A percentile compares a stretch with the other conserved stretches of the same genome.
Evolutionary conservation across 2,329 filamentous ascomycete species (phyloP).

Genomic region (Cladosporium sp.): DNA sequence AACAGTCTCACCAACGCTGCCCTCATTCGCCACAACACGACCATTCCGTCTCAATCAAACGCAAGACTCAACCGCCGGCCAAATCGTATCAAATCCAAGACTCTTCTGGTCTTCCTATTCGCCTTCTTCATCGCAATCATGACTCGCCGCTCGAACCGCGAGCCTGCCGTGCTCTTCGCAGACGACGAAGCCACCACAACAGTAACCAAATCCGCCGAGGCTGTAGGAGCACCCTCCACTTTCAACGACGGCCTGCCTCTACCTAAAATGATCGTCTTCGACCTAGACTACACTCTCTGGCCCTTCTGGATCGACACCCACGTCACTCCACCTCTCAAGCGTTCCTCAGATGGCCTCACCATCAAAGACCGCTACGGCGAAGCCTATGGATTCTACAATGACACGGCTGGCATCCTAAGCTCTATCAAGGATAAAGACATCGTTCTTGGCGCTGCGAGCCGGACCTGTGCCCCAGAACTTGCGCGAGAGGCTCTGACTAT

Average conservation of each 20-base stretch:
- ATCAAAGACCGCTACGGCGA: slow-evolving; percentile 55
- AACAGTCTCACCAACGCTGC: background rate
- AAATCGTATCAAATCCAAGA: background rate
- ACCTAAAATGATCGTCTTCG: slow-evolving; percentile 84
- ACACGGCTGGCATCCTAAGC: slow-evolving; percentile 53
- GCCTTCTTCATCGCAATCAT: background rate
- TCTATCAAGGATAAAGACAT: slow-evolving; percentile 57
- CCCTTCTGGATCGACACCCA: slow-evolving; percentile 98
- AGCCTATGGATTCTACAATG: slow-evolving; percentile 48
- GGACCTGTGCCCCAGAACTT: slow-evolving; percentile 76
- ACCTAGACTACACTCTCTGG: slow-evolving; percentile 98
- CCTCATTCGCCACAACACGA: background rate
- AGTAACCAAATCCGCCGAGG: slow-evolving; percentile 39
- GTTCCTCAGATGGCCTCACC: slow-evolving; percentile 43
- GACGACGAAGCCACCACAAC: slow-evolving; percentile 32
- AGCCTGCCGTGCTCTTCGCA: slow-evolving; percentile 8
- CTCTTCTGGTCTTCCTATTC: background rate
- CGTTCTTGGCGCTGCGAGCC: slow-evolving; percentile 71
- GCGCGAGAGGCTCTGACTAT: slow-evolving; percentile 78
- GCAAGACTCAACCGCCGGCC: background rate
- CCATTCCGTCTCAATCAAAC: background rate
- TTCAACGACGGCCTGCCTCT: slow-evolving; percentile 69
- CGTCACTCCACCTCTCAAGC: slow-evolving; percentile 70
- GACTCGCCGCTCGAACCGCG: slow-evolving; percentile 13
- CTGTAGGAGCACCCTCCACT: slow-evolving; percentile 50